These are phyloP conservation scores for Lyophyllum decastes DNA, from an alignment of 768 basidiomycete species.

Conservation along the genomic window DNA sequence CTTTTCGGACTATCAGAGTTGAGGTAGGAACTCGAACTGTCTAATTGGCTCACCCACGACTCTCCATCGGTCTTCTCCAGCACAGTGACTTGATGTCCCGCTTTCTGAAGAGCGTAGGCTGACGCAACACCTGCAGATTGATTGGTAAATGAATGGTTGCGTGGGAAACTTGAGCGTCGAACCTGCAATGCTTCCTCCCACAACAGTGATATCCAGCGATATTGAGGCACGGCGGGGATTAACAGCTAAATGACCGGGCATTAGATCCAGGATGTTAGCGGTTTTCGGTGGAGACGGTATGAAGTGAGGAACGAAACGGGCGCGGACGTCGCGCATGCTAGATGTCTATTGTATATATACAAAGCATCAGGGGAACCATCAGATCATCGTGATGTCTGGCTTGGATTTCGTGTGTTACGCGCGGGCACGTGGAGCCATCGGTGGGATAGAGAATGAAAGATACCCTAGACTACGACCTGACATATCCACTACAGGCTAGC, in stretches of 20 bases:
- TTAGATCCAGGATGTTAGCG: conserved; percentile 10
- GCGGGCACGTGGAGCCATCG: conserved; percentile 11
- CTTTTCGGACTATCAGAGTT: conserved; percentile 20
- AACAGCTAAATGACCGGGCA: conserved; percentile 29
- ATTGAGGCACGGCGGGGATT: conserved; percentile 25
- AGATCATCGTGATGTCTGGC: conserved; percentile 14
- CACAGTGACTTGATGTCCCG: conserved; percentile 62
- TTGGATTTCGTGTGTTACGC: not conserved
- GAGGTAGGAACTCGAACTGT: not conserved
- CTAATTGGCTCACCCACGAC: conserved; percentile 33
- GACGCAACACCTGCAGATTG: conserved; percentile 46
- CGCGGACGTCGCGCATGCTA: not conserved
- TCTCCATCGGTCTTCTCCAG: conserved; percentile 49
- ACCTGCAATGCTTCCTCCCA: conserved; percentile 50
- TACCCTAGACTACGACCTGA: not conserved
- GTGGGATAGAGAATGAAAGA: not conserved
- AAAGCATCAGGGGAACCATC: conserved; percentile 19
- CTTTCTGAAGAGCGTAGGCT: conserved; percentile 54
- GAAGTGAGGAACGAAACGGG: not conserved
- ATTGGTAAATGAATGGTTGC: not conserved
- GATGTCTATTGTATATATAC: conserved; percentile 16
- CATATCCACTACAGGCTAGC: not conserved
- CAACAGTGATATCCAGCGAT: conserved; percentile 37
- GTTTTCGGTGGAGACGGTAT: not conserved
- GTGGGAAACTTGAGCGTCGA: conserved; percentile 2